Evolutionary conservation across 2,329 filamentous ascomycete genomes (phyloP), one percentile per base, ranked within the genome.

Genomic region (Aureobasidium sp.): DNA sequence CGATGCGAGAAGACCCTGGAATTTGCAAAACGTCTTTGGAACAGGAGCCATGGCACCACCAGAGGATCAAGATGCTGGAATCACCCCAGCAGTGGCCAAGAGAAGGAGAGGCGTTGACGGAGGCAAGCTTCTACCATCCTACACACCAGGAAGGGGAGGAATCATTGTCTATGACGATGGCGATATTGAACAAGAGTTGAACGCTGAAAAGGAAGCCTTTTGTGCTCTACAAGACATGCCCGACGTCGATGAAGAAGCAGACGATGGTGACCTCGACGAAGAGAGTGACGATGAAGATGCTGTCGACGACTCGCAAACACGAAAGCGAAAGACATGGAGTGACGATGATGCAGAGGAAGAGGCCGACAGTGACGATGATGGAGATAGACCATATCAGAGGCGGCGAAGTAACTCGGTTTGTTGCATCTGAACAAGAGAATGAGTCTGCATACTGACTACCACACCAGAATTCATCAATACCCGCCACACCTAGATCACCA

Each of bases 81-180:
- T 56, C 12, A 47, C 49, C 5, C 49, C 63, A 29, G 54, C 62
- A 24, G 72, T 77, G 39, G 71, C 68, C 78, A 66, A 82, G 64
- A 82, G 81, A 65, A 83, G 84, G 7, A 70, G 75, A 12, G 91
- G 92, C 9, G 85, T 96, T 3, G 81, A 84, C 22, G 85, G 85
- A 48, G 93, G 92, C 1, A 85, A 85, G 62, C 83, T 97, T 56
- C 81, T 83, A 29, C 82, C 84, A 15, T 77, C 81, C 0, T 97
- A 95, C 72, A 86, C 84, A 66, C 85, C 89, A 5, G 89, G 90
- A 33, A 88, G 83, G 70, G 93, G 93, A 19, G 94, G 94, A 0
- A 89, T 99, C 45, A 84, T 99, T 64, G 91, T 97, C 2, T 96
- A 94, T 72, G 94, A 97, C 70, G 94, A 97, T 71, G 94, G 93